Evolutionary conservation across 352 stramenopile species (phyloP), one percentile per base, ranked within the genome.

Genomic region (Thraustotheca clavata): DNA sequence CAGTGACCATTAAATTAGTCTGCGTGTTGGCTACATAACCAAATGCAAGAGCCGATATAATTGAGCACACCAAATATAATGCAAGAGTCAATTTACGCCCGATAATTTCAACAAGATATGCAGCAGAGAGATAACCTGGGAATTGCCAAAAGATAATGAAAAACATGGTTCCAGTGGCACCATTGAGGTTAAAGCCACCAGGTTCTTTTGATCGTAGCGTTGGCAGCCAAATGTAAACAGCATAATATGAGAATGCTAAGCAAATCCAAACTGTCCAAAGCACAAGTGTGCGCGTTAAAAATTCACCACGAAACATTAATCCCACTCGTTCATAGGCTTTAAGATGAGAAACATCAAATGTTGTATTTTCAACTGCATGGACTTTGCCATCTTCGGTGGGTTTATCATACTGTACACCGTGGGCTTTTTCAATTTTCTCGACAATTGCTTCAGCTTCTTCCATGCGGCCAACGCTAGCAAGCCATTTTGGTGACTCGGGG

Each of bases 231-330:
- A 86, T 83, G 68, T 83, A 87, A 34, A 89, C 77, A 35, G 77
- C 75, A 55, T 85, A 87, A 73, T 86, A 89, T 32, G 80, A 80
- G 71, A 89, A 83, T 34, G 77, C 81, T 33, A 89, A 82, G 36
- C 73, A 72, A 49, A 84, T 79, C 80, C 80, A 89, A 24, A 89
- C 73, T 62, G 74, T 83, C 77, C 80, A 89, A 43, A 89, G 46
- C 39, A 87, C 78, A 12, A 59, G 73, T 29, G 80, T 88, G 49
- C 77, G 77, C 18, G 77, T 59, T 29, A 69, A 69, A 63, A 84
- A 86, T 35, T 81, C 76, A 38, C 62, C 60, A 34, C 70, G 63
- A 62, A 87, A 87, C 29, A 87, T 69, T 68, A 89, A 46, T 7
- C 57, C 67, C 50, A 87, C 80, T 48, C 79, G 75, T 22, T 76